Conservation (phyloP, 352 stramenopile genomes). For the Phytophthora cajani region DNA sequence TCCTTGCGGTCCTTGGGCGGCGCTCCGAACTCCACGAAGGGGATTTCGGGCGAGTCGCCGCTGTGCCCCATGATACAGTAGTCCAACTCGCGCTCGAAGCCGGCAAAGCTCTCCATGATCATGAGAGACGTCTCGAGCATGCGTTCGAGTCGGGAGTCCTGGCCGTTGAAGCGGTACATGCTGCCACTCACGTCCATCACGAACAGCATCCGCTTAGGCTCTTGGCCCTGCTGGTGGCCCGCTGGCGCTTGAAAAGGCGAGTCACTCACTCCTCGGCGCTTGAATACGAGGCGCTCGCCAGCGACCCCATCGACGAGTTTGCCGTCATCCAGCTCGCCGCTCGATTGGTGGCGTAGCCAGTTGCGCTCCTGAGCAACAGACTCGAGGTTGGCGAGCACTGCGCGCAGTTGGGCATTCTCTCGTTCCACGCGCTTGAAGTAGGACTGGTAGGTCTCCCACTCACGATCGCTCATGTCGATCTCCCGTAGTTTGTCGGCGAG, state of each 20-base stretch:
- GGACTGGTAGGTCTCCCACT: constrained; percentile 81
- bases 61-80: constrained; percentile 94
- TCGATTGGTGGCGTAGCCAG: constrained; percentile 94
- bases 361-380: constrained; percentile 84
- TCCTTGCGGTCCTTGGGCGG: constrained; percentile 89
- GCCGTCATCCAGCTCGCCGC: constrained; percentile 95
- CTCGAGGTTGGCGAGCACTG: constrained; percentile 86
- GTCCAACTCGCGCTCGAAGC: constrained; percentile 90
- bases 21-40: constrained; percentile 90
- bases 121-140: constrained; percentile 94
- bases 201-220: constrained; percentile 90
- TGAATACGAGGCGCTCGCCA: constrained; percentile 94
- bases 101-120: constrained; percentile 96
- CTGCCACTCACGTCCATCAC: constrained; percentile 94
- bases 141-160: constrained; percentile 92
- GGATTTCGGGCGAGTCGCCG: constrained; percentile 87
- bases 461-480: constrained; percentile 88
- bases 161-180: constrained; percentile 95
- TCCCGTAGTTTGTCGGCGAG: constrained; percentile 72
- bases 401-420: constrained; percentile 80
- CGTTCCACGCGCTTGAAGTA: constrained; percentile 79
- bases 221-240: constrained; percentile 26
- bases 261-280: constrained; percentile 85
- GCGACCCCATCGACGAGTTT: constrained; percentile 94
- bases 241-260: constrained; percentile 46